A percentile compares a stretch with the other conserved stretches of the same genome.
Evolutionary conservation across 1,139 yeast genomes (phyloP).

Genomic region (Debaryomyces subglobosus): DNA sequence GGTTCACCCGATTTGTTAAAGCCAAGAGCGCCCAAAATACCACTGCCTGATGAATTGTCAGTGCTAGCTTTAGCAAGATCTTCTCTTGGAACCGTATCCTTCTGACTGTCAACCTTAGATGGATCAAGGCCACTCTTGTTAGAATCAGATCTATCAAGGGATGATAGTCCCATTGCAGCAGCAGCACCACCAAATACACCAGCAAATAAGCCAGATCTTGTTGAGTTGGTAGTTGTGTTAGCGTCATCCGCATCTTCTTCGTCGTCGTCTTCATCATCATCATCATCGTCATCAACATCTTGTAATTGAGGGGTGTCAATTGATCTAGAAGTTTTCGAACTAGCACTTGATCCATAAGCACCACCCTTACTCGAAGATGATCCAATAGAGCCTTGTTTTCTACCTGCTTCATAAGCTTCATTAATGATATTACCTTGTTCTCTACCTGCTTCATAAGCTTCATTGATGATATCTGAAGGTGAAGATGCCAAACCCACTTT

Average conservation of each 20-base stretch:
- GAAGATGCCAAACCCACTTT: conserved; percentile 15
- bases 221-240: neutral
- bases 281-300: conserved; percentile 6
- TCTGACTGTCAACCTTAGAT: conserved; percentile 3
- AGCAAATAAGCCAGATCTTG: conserved; percentile 17
- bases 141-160: neutral
- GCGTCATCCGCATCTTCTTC: neutral
- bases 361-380: conserved; percentile 3
- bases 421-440: conserved; percentile 12
- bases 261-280: neutral
- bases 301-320: conserved; percentile 6
- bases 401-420: conserved; percentile 22
- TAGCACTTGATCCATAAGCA: neutral
- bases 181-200: conserved; percentile 20
- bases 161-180: conserved; percentile 16
- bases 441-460: conserved; percentile 20
- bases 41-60: neutral
- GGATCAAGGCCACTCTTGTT: neutral
- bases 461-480: conserved; percentile 12
- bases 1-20: neutral
- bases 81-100: conserved; percentile 6
- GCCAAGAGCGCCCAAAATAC: neutral
- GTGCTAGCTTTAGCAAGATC: conserved; percentile 1
- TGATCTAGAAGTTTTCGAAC: neutral
- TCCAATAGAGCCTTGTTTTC: conserved; percentile 12